Percentiles rank a stretch among this genome's conserved stretches.
phyloP scores from a whole-genome alignment of 1,139 yeast species.

The Blastobotrys malaysiensis region DNA sequence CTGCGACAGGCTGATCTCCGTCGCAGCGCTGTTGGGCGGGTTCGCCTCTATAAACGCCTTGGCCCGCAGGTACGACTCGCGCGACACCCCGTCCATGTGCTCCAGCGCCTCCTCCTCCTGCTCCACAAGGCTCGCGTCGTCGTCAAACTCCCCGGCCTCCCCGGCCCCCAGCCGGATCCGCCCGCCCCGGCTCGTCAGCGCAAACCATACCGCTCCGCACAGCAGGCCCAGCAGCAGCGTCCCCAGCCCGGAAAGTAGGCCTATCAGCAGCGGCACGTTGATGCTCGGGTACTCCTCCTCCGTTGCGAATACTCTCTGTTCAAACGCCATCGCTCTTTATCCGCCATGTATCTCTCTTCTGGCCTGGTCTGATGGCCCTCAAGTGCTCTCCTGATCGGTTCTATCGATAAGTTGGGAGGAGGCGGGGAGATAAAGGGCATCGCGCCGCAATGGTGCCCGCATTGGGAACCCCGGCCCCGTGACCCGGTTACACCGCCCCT shows the following conservation, averaged over 20 bases:
- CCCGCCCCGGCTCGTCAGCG: constrained; percentile 31
- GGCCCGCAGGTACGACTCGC: constrained; percentile 49
- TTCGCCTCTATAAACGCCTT: constrained; percentile 42
- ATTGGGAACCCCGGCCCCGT: not conserved
- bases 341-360: too few species aligned
- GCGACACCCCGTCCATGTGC: constrained; percentile 46
- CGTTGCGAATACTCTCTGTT: not conserved
- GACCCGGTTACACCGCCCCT: too few species aligned
- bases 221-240: constrained; percentile 31
- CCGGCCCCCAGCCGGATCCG: constrained; percentile 37
- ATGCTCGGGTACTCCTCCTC: constrained; percentile 16
- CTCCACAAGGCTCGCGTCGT: constrained; percentile 56
- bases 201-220: constrained; percentile 32
- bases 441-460: not conserved
- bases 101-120: constrained; percentile 73
- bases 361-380: too few species aligned
- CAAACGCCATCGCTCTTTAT: not conserved
- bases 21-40: constrained; percentile 39
- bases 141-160: constrained; percentile 55
- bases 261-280: constrained; percentile 33
- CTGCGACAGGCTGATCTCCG: constrained; percentile 41
- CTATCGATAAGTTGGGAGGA: not conserved
- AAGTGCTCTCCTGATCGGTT: too few species aligned
- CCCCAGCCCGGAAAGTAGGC: constrained; percentile 35
- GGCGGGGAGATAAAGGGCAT: not conserved